Conservation (phyloP, 1,139 yeast genomes). For the Saccharomyces hybrid region DNA sequence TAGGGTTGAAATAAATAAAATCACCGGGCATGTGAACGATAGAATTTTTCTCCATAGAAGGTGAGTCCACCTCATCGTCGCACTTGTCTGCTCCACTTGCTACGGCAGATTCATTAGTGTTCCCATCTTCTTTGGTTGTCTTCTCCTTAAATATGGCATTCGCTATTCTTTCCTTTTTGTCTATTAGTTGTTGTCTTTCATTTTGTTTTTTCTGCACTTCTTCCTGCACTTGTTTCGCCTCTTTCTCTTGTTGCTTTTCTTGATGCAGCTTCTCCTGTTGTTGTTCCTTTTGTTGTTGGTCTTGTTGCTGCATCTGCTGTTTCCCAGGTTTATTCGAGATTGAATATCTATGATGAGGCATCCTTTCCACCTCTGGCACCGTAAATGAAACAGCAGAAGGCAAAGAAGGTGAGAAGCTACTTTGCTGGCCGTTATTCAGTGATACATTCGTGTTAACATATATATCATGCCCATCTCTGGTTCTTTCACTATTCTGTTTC, state of each 20-base stretch:
- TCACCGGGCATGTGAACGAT: slow-evolving; percentile 33
- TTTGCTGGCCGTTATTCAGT: not conserved
- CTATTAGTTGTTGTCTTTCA: slow-evolving; percentile 1
- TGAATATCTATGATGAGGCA: slow-evolving; percentile 41
- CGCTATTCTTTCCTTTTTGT: not conserved
- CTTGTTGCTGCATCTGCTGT: not conserved
- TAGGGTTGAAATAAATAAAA: slow-evolving; percentile 23
- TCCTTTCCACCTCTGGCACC: slow-evolving; percentile 22
- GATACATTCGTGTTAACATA: not conserved
- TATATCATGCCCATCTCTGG: not conserved
- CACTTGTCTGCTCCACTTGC: slow-evolving; percentile 1
- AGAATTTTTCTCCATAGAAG: slow-evolving; percentile 25
- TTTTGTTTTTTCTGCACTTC: not conserved
- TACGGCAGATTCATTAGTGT: not conserved
- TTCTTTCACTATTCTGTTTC: not conserved
- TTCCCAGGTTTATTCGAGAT: slow-evolving; percentile 34
- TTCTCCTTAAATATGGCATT: not conserved
- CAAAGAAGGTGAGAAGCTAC: not conserved
- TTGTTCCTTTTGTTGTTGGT: slow-evolving; percentile 4
- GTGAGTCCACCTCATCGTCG: slow-evolving; percentile 9
- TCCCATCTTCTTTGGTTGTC: not conserved
- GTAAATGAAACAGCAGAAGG: slow-evolving; percentile 26
- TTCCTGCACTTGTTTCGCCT: slow-evolving; percentile 3
- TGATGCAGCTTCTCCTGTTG: slow-evolving; percentile 15
- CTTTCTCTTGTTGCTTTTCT: slow-evolving; percentile 9